A percentile compares a stretch with the other conserved stretches of the same genome.
phyloP scores from a whole-genome alignment of 2,329 filamentous ascomycete genomes.

The Alternaria burnsii region DNA sequence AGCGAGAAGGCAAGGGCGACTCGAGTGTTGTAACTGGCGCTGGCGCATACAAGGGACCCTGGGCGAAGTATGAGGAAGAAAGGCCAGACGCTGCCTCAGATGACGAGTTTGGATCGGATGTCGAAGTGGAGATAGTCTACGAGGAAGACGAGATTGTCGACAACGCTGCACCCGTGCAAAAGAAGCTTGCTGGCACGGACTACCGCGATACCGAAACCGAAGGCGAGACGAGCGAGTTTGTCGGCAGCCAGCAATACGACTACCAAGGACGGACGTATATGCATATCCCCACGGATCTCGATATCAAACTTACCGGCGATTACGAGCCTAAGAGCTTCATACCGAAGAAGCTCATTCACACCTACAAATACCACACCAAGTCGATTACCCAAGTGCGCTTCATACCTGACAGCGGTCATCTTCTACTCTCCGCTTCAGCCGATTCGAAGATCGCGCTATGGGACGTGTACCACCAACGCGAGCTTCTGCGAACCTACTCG shows the following conservation, averaged over 20 bases:
- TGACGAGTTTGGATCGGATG: slow-evolving; percentile 69
- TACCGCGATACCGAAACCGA: slow-evolving; percentile 57
- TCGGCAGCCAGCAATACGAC: slow-evolving; percentile 83
- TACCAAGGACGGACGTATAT: slow-evolving; percentile 97
- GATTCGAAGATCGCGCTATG: slow-evolving; percentile 93
- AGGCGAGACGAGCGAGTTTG: slow-evolving; percentile 83
- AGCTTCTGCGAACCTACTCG: slow-evolving; percentile 88
- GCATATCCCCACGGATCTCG: slow-evolving; percentile 79
- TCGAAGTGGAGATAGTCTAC: slow-evolving; percentile 75
- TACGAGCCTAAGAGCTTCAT: slow-evolving; percentile 85
- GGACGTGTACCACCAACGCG: slow-evolving; percentile 90
- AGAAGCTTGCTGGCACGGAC: slow-evolving; percentile 64
- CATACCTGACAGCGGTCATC: slow-evolving; percentile 86
- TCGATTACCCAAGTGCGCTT: slow-evolving; percentile 89
- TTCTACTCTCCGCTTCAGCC: slow-evolving; percentile 87
- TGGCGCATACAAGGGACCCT: slow-evolving; percentile 90
- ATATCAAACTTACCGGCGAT: slow-evolving; percentile 73
- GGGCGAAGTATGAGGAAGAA: slow-evolving; percentile 84
- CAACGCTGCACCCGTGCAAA: slow-evolving; percentile 67
- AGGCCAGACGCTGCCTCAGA: slow-evolving; percentile 73
- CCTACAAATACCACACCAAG: slow-evolving; percentile 85
- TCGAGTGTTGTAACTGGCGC: slow-evolving; percentile 85
- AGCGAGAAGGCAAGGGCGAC: slow-evolving; percentile 85
- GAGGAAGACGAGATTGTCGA: slow-evolving; percentile 76
- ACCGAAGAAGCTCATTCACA: slow-evolving; percentile 91